These are phyloP conservation scores for Azolla pinnata DNA, from an alignment of 75 land plant species.

Conservation along the genomic window DNA sequence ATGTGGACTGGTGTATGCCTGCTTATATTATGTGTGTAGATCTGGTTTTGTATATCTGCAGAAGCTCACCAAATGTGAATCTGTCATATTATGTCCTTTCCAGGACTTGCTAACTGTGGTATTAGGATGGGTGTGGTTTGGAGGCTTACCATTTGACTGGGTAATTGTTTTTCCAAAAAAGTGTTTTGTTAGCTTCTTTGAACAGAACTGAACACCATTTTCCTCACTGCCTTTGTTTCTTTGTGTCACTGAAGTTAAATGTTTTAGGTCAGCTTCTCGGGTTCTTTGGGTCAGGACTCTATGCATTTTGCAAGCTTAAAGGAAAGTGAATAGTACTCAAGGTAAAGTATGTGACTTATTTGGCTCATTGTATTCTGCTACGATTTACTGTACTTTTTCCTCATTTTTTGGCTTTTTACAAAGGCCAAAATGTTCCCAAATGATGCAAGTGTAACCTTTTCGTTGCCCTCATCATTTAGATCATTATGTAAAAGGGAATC, in stretches of 20 bases:
- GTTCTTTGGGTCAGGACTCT: constrained; percentile 81
- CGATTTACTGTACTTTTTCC: not conserved
- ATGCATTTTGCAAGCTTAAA: constrained; percentile 78
- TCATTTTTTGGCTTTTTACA: not conserved
- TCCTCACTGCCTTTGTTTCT: constrained; percentile 6
- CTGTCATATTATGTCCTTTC: constrained; percentile 1
- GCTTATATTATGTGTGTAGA: too few relatives aligned
- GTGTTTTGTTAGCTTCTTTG: not conserved
- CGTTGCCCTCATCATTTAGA: too few relatives aligned
- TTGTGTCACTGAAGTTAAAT: constrained; percentile 54
- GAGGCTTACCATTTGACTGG: constrained; percentile 93
- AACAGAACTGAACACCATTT: not conserved
- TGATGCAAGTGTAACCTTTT: too few relatives aligned
- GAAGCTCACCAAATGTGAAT: too few relatives aligned
- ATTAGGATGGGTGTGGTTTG: constrained; percentile 88
- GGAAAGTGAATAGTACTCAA: too few relatives aligned
- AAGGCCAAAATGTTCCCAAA: too few relatives aligned
- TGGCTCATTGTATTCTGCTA: not conserved
- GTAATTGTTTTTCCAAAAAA: constrained; percentile 24
- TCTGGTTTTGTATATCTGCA: too few relatives aligned
- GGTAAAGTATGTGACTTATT: not conserved
- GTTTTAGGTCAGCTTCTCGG: constrained; percentile 83
- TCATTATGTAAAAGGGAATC: too few relatives aligned
- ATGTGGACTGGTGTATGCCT: too few relatives aligned
- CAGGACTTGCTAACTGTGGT: constrained; percentile 92